Evolutionary conservation across 176 grass and related monocot species (phyloP).

Genomic region (Phragmites australis): DNA sequence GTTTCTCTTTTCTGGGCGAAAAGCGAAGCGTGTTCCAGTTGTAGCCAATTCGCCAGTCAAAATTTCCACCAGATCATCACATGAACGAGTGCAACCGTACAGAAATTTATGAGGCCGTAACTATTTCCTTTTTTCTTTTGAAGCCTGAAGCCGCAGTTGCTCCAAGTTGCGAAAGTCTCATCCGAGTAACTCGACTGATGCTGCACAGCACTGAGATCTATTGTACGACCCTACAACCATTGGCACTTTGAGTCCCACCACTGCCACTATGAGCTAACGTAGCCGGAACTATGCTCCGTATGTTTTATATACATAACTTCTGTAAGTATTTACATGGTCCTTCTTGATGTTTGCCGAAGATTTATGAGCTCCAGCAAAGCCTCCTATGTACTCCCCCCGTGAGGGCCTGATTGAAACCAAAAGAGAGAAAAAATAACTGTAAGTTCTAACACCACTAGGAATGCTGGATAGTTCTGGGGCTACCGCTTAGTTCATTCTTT

Average conservation of each 20-base stretch:
- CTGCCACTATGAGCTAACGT: slow-evolving; percentile 12
- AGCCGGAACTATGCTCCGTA: neutral
- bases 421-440: neutral
- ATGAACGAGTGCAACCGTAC: neutral
- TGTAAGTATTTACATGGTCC: slow-evolving; percentile 47
- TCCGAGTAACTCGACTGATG: neutral
- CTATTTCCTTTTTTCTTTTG: too few relatives aligned
- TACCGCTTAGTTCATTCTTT: too few relatives aligned
- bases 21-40: neutral
- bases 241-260: neutral
- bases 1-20: too few relatives aligned
- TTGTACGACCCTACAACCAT: neutral
- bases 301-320: slow-evolving; percentile 17
- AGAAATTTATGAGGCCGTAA: too few relatives aligned
- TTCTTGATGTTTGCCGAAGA: slow-evolving; percentile 25
- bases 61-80: neutral
- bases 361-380: slow-evolving; percentile 32
- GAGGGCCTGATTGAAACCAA: slow-evolving; percentile 7
- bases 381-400: slow-evolving; percentile 36
- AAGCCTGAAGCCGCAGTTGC: too few relatives aligned
- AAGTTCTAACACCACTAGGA: neutral
- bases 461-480: too few relatives aligned
- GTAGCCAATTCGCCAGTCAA: neutral
- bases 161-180: neutral
- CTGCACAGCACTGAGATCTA: neutral